Evolutionary conservation across 108 stramenopile genomes (phyloP), one percentile per base, ranked within the genome.

Genomic region (Cyclotella sp.): DNA sequence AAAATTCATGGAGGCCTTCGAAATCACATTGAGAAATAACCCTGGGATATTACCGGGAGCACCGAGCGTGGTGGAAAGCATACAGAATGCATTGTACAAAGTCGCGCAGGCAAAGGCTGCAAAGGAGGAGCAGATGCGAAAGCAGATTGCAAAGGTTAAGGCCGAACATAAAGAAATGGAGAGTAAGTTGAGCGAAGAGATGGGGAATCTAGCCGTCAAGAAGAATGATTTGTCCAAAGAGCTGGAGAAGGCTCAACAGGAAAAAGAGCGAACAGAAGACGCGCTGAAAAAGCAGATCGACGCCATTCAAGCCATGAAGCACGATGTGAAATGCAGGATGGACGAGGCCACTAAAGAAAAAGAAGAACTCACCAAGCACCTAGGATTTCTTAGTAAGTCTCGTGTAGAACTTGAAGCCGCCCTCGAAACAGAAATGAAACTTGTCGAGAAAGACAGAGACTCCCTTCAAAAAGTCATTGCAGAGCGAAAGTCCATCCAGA

Each of bases 1-100:
- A 42, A 70, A 75, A 47, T 81, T 81, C 54, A 60, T 57, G 39
- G 73, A 81, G 55, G 80, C 80, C 15, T 81, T 81, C 64, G 63
- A 70, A 40, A 43, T 71, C 0, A 81, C 80, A 3, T 42, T 81
- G 28, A 42, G 52, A 44, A 74, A 70, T 30, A 74, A 81, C 65
- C 80, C 80, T 0, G 68, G 61, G 0, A 81, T 81, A 19, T 34
- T 81, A 22, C 80, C 80, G 4, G 73, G 69, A 26, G 63, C 73
- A 0, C 73, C 73, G n/a, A 40, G 28, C 8, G 68, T 81, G 1
- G 51, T 81, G 13, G 29, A 52, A 44, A 74, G 73, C 24, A 70
- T 81, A 27, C 61, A 81, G n/a, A 64, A 63, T 24, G 53, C 80
- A 29, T 26, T 74, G 54, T 55, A 47, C 55, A 81, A 81, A 42